Evolutionary conservation across 2,329 filamentous ascomycete genomes (phyloP), one percentile per base, ranked within the genome.

Genomic region (Aspergillus luchuensis): DNA sequence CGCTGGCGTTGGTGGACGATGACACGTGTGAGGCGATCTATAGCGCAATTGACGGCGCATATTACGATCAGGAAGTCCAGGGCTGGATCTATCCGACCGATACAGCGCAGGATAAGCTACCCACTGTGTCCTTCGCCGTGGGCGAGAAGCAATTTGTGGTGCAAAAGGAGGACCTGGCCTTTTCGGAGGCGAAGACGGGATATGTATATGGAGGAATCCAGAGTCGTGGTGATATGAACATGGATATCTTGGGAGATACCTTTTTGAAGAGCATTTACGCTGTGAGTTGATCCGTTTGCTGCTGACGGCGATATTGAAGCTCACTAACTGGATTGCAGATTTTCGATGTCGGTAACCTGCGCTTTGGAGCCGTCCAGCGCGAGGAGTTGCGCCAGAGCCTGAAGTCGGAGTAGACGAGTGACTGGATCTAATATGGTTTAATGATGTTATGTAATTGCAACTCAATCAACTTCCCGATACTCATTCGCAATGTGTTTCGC

Each of bases 231-330:
- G 74, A 77, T 56, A 77, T 84, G 71, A 69, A 76, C 2, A 87
- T 89, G 66, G 87, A 89, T 69, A 88, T 90, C 48, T 77, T 88
- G 15, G 88, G 87, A 5, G 86, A 85, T 65, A 83, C 82, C 2
- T 88, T 87, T 69, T 73, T 90, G 73, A 89, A 88, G 79, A 84
- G 81, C 23, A 78, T 89, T 58, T 90, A 90, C 69, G 86, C 84
- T 58, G 82, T 86, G 71, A 77, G 82, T 78, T 7, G 30, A 4
- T 11, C 28, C 41, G 4, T 43, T 28, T 38, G 8, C 19, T 30
- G 23, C n/a, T 17, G 11, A 19, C 25, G 28, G 21, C 1, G 45
- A 7, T 33, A 2, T 17, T 11, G 47, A 30, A 30, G 8, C n/a
- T 33, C 58, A 38, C 36, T 68, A 47, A 63, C 45, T 51, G 64